These are phyloP conservation scores for Nannizzia gypsea DNA, from an alignment of 2,329 filamentous ascomycete species.

Conservation along the genomic window DNA sequence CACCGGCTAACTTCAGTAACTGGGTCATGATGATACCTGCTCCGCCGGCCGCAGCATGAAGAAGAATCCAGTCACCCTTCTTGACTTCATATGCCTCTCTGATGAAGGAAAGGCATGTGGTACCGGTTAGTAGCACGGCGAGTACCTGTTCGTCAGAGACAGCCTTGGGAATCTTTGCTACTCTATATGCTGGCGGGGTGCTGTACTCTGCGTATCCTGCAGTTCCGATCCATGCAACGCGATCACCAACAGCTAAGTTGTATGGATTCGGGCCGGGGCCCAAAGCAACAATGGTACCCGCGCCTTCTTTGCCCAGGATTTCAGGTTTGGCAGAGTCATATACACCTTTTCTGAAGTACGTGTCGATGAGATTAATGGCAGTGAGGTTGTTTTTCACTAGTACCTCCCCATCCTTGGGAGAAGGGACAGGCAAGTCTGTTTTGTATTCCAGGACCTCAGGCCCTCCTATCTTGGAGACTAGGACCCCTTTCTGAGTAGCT, in stretches of 20 bases:
- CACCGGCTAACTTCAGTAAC: conserved; percentile 59
- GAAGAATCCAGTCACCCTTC: conserved; percentile 66
- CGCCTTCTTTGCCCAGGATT: conserved; percentile 67
- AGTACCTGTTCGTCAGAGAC: conserved; percentile 53
- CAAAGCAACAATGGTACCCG: conserved; percentile 55
- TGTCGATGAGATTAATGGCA: conserved; percentile 86
- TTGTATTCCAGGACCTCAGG: conserved; percentile 60
- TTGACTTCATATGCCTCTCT: conserved; percentile 61
- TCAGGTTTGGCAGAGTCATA: conserved; percentile 62
- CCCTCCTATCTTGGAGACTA: conserved; percentile 60
- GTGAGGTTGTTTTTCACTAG: conserved; percentile 69
- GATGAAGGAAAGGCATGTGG: conserved; percentile 70
- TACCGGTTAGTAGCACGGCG: conserved; percentile 63
- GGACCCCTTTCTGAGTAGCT: conserved; percentile 59
- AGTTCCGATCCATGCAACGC: conserved; percentile 56
- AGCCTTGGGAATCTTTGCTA: conserved; percentile 52
- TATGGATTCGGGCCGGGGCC: conserved; percentile 41
- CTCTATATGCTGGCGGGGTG: conserved; percentile 37
- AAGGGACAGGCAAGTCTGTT: conserved; percentile 59
- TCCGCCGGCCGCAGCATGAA: conserved; percentile 72
- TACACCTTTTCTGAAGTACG: conserved; percentile 75
- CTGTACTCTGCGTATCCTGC: conserved; percentile 50
- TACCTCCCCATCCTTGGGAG: conserved; percentile 55
- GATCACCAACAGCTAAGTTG: conserved; percentile 53
- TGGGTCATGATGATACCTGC: conserved; percentile 66